Percentiles rank a stretch among this genome's conserved stretches.
Evolutionary conservation across 306 rosid genomes (phyloP).

Genomic region (Carpinus viminea): DNA sequence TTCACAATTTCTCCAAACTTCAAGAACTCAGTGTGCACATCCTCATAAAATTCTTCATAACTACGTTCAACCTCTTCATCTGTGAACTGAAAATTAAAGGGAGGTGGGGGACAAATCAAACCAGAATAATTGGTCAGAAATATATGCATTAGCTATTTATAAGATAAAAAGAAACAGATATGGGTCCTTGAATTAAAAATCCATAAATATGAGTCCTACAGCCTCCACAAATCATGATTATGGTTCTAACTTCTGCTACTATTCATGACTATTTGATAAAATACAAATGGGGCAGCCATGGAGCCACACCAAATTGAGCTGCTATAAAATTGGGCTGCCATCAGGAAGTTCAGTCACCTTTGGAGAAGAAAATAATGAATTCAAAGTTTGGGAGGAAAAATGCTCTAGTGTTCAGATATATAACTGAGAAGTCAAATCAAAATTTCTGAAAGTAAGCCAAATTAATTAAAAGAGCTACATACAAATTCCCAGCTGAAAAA

Average conservation of each 20-base stretch:
- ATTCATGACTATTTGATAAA: conserved; percentile 1
- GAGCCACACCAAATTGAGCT: neutral
- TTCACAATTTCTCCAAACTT: conserved; percentile 92
- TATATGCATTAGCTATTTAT: conserved; percentile 14
- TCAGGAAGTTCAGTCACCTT: neutral
- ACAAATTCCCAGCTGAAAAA: neutral
- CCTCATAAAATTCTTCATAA: conserved; percentile 92
- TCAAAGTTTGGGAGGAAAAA: neutral
- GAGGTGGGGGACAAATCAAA: conserved; percentile 22
- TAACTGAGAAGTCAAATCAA: neutral
- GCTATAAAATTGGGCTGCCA: neutral
- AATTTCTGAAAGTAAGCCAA: neutral
- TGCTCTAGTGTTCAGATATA: neutral
- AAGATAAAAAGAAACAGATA: conserved; percentile 24
- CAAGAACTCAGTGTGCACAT: conserved; percentile 96
- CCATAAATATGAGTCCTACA: conserved; percentile 4
- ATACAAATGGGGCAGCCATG: neutral
- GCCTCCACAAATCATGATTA: conserved; percentile 12
- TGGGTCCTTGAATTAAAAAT: conserved; percentile 3
- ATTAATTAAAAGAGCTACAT: too few relatives aligned
- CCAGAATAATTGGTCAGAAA: conserved; percentile 19
- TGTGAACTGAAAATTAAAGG: conserved; percentile 56
- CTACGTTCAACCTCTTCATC: conserved; percentile 85
- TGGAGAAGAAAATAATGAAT: neutral
- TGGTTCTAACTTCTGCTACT: neutral